Base-by-base conservation (phyloP, 2,329 filamentous ascomycete genomes). In the Paradendryphiella salina region DNA sequence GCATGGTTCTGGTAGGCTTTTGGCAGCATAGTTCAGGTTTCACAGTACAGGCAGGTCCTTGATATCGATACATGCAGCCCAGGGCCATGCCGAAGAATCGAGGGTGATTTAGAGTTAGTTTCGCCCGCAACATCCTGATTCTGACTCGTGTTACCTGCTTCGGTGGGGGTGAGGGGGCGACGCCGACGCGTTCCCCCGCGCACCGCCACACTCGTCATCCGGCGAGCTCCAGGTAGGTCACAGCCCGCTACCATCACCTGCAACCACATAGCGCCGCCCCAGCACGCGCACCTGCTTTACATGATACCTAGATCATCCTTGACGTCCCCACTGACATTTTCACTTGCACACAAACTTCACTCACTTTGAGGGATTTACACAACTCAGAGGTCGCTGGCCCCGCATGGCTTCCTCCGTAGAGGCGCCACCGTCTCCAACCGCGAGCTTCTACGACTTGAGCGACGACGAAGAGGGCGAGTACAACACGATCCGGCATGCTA, bases 401-500 rank as follows among this genome's bases (percentile, higher is more conserved):
- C 56, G 50, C 56, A 73, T 74, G 70, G 62, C 64, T 40, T 67
- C 69, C 37, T 62, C 64, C 37, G 50, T 55, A 43, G 54, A 62
- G 41, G 63, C 64, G 50, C 77, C 79, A 36, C 80, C 84, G 11
- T 96, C 92, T 29, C 91, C 92, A 2, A 83, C 89, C 2, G 90
- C 86, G 44, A 96, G 90, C 66, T 94, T 93, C 79, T 96, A 96
- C 79, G 93, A 93, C 68, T 80, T 97, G 80, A 96, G 90, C 74
- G 95, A 99, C 77, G 91, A 96, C 68, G 92, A 96, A 58, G 94
- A 97, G 75, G 89, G 88, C 61, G 94, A 89, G 36, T 99, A 99
- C 77, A 89, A 95, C 72, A 97, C 91, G 14, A 90, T 99, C 66
- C 88, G 90, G 4, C 89, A 95, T 68, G 83, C 85, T 3, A 84